phyloP scores from a whole-genome alignment of 139 green algal genomes.

The Volvox reticuliferus region DNA sequence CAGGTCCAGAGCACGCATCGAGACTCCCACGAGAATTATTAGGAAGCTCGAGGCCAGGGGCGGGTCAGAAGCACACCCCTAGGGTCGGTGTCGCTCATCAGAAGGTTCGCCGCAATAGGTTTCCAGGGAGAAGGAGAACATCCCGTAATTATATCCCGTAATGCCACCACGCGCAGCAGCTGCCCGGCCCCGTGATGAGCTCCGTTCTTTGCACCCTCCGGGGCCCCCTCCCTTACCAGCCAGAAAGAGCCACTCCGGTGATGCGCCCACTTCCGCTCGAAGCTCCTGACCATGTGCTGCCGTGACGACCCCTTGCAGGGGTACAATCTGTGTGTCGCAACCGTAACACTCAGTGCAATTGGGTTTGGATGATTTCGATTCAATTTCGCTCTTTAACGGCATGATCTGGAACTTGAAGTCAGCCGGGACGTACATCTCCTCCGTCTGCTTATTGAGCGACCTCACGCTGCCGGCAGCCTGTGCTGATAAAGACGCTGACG shows the following conservation, averaged over 20 bases:
- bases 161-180: no score
- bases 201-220: no score
- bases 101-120: no score
- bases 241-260: slow-evolving; percentile 52
- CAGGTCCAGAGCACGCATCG: no score
- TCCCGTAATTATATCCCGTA: no score
- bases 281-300: slow-evolving; percentile 46
- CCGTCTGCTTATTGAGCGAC: not conserved
- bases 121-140: no score
- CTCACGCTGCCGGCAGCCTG: not conserved
- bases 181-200: no score
- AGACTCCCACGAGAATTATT: no score
- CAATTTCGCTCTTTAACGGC: slow-evolving; percentile 5
- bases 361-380: slow-evolving; percentile 5
- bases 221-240: slow-evolving; percentile 36
- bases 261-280: slow-evolving; percentile 30
- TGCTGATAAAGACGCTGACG: not conserved
- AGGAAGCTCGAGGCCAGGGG: no score
- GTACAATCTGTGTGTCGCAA: slow-evolving; percentile 48
- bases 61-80: no score
- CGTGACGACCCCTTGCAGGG: slow-evolving; percentile 31
- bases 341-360: slow-evolving; percentile 61
- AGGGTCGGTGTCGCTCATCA: no score
- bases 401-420: slow-evolving; percentile 42
- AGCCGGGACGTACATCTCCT: slow-evolving; percentile 26